Percentiles rank a stretch among this genome's conserved stretches.
phyloP scores from a whole-genome alignment of 192 early-diverging fungal genomes.

The Coemansia sp. region DNA sequence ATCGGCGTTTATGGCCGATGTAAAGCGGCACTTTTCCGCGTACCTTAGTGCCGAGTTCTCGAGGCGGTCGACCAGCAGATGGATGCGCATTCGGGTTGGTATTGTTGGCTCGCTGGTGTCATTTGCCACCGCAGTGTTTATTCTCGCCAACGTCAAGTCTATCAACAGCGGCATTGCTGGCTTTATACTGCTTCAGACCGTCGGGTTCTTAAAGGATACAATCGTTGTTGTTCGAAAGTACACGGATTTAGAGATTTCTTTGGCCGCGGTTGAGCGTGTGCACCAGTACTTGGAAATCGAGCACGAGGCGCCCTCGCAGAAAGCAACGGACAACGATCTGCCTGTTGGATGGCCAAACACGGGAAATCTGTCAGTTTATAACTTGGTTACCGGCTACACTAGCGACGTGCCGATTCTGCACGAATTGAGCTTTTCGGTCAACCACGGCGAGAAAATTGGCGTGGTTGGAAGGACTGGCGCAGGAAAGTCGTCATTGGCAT shows the following conservation, averaged over 20 bases:
- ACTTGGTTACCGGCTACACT: slow-evolving; percentile 70
- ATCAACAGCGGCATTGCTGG: slow-evolving; percentile 86
- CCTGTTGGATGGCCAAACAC: slow-evolving; percentile 62
- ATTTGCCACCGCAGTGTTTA: slow-evolving; percentile 64
- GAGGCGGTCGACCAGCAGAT: slow-evolving; percentile 74
- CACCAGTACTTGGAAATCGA: slow-evolving; percentile 77
- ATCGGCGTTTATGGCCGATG: slow-evolving; percentile 63
- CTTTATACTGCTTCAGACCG: slow-evolving; percentile 74
- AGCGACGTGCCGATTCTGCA: slow-evolving; percentile 60
- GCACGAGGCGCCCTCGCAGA: slow-evolving; percentile 64
- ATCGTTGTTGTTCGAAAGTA: slow-evolving; percentile 72
- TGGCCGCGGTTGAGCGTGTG: slow-evolving; percentile 80
- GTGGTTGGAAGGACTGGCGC: slow-evolving; percentile 86
- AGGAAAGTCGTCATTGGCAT: slow-evolving; percentile 69
- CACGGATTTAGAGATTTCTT: slow-evolving; percentile 71
- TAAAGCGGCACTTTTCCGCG: slow-evolving; percentile 58
- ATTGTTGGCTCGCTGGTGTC: slow-evolving; percentile 69
- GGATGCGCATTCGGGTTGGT: slow-evolving; percentile 80
- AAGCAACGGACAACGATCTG: slow-evolving; percentile 56
- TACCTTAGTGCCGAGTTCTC: slow-evolving; percentile 79
- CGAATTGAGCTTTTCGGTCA: slow-evolving; percentile 66
- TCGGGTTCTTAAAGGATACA: slow-evolving; percentile 75
- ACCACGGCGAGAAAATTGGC: slow-evolving; percentile 76
- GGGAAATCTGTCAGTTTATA: slow-evolving; percentile 67
- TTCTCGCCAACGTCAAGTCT: slow-evolving; percentile 54